These are phyloP conservation scores for Teratosphaeria destructans DNA, from an alignment of 2,329 filamentous ascomycete species.

Conservation along the genomic window DNA sequence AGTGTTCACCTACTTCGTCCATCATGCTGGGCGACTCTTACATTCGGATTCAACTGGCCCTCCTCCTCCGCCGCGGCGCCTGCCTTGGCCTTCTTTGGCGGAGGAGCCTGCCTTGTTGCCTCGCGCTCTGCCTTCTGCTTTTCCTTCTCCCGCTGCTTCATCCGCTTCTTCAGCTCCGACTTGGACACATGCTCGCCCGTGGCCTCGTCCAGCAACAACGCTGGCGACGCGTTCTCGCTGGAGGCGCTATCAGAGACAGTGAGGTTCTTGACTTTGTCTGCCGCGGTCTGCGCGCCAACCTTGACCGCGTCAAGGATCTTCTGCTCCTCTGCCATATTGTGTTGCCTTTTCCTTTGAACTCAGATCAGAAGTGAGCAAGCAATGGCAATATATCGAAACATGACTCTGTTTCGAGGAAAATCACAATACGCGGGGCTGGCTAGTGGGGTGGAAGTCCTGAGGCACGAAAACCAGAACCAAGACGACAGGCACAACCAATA, in stretches of 20 bases:
- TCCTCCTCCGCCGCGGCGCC: slow-evolving; percentile 52
- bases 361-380: background rate
- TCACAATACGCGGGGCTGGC: background rate
- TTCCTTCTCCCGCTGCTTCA: slow-evolving; percentile 81
- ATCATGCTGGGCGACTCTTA: slow-evolving; percentile 27
- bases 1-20: background rate
- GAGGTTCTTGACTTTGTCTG: slow-evolving; percentile 24
- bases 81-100: slow-evolving; percentile 51
- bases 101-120: slow-evolving; percentile 49
- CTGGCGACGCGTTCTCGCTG: slow-evolving; percentile 11
- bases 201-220: slow-evolving; percentile 79
- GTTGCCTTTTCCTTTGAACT: slow-evolving; percentile 2
- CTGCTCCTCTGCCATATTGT: slow-evolving; percentile 1
- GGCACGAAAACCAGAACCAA: background rate
- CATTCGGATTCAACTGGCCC: slow-evolving; percentile 62
- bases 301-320: background rate
- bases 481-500: background rate
- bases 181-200: slow-evolving; percentile 69
- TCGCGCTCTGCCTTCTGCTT: slow-evolving; percentile 83
- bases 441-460: background rate
- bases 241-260: slow-evolving; percentile 23
- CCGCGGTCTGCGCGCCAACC: slow-evolving; percentile 26
- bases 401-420: background rate
- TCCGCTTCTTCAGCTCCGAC: slow-evolving; percentile 71
- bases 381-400: background rate